Base-by-base conservation (phyloP, 768 basidiomycete species). In the Scleroderma bovista region DNA sequence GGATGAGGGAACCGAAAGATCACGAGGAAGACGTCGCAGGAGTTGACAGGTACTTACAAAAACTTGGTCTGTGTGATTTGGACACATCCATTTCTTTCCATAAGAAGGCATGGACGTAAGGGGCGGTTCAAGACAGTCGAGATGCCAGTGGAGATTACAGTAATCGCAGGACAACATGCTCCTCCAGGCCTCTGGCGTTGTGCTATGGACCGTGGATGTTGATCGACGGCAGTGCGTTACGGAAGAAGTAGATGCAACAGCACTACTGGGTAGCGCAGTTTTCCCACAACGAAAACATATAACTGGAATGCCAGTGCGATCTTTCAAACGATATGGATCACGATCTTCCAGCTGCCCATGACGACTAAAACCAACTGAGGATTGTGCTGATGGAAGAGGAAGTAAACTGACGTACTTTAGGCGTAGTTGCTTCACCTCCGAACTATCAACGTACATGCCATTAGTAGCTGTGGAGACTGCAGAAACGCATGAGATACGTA, bases 51-150 rank as follows among this genome's bases (percentile, higher is more conserved):
- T 45, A 73, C 91, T 68, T 63, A 95, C 94, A 52, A 89, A 66
- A 47, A 84, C 77, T 51, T 83, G 81, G 56, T 96, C 93, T n/a
- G 83, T 84, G 63, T 99, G 96, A 61, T 95, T 92, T 8, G 96
- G 96, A 67, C 96, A 99, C 93, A 95, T 96, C 94, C 95, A 99
- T 66, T 94, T 96, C 74, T 84, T 88, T 57, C 81, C 82, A 51
- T 86, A 81, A 12, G 86, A 77, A 3, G 96, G 96, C 79, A 98
- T 84, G 36, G 77, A 77, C 20, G 86, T 73, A 51, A 95, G 71
- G 8, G 96, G 96, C 15, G 95, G 96, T 59, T 91, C 86, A 24
- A 98, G 74, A 59, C 96, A 99, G 65, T 98, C 96, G 49, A 97
- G 79, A 63, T 99, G 96, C 89, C 95, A 99, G 65, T 94, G 89